Conservation (phyloP, 129 eudicot species). For the Flaveria bidentis region DNA sequence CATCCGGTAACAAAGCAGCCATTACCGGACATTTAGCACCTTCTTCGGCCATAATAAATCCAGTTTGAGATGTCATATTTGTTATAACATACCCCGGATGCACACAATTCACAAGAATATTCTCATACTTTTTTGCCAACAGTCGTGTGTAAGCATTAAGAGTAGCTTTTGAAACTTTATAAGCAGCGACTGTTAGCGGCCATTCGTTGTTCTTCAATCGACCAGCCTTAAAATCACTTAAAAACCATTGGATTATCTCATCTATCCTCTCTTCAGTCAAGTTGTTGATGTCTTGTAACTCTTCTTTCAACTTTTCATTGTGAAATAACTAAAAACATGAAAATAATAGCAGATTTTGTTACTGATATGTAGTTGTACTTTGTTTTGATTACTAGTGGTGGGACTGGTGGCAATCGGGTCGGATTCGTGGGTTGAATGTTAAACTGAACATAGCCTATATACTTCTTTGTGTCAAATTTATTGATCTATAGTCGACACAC, state of each 20-base stretch:
- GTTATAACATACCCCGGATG: slow-evolving; percentile 52
- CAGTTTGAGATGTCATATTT: slow-evolving; percentile 31
- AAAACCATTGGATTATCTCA: slow-evolving; percentile 2
- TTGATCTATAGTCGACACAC: no score
- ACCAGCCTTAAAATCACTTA: neutral
- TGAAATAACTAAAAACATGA: slow-evolving; percentile 4
- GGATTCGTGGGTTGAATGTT: no score
- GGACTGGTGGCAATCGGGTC: no score
- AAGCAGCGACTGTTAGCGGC: slow-evolving; percentile 28
- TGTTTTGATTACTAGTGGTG: no score
- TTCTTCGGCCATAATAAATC: slow-evolving; percentile 35
- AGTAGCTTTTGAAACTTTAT: slow-evolving; percentile 41
- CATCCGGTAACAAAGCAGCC: slow-evolving; percentile 15
- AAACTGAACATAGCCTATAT: no score
- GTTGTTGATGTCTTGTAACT: slow-evolving; percentile 4
- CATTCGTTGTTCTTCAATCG: slow-evolving; percentile 24
- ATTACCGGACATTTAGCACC: slow-evolving; percentile 20
- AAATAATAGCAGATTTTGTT: neutral
- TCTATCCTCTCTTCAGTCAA: neutral
- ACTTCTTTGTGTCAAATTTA: no score
- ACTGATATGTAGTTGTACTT: neutral
- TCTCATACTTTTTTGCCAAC: slow-evolving; percentile 29
- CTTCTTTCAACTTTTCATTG: slow-evolving; percentile 20
- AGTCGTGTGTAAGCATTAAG: slow-evolving; percentile 42
- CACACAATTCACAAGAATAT: slow-evolving; percentile 32